A percentile compares a stretch with the other conserved stretches of the same genome.
Evolutionary conservation across 2,329 filamentous ascomycete genomes (phyloP).

Genomic region (Botryotinia narcissicola): DNA sequence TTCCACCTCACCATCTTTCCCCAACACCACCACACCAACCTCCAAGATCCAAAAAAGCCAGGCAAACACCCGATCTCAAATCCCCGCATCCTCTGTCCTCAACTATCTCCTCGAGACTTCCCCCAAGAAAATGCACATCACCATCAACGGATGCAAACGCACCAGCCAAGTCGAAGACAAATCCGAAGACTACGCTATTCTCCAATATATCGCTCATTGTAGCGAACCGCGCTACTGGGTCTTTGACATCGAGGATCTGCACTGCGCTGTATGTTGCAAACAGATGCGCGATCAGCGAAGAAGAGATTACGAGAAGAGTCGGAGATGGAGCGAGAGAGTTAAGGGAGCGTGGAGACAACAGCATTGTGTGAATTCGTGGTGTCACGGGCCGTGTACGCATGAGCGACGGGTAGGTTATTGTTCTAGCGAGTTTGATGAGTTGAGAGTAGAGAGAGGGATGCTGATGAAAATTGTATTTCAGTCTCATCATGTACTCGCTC

Average conservation of each 20-base stretch:
- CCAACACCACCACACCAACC: neutral
- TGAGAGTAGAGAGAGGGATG: accelerated
- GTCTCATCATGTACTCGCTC: neutral
- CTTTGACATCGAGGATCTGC: constrained; percentile 20
- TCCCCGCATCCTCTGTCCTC: neutral
- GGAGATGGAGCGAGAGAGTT: neutral
- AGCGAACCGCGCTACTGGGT: constrained; percentile 4
- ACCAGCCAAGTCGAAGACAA: constrained; percentile 1
- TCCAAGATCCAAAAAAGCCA: neutral
- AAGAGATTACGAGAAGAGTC: neutral
- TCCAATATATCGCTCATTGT: neutral
- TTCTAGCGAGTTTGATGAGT: neutral
- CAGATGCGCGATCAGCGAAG: neutral
- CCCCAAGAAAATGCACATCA: neutral
- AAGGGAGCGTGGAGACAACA: constrained; percentile 10
- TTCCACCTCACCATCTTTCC: neutral
- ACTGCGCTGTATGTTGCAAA: constrained; percentile 10
- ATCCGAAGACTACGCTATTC: constrained; percentile 1
- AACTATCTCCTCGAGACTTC: neutral
- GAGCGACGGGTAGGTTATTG: neutral
- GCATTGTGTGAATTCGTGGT: constrained; percentile 17
- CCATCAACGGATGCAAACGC: constrained; percentile 5
- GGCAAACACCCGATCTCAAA: neutral
- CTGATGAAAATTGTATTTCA: neutral
- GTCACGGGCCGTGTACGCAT: constrained; percentile 1